Conservation (phyloP, 2,329 filamentous ascomycete genomes). For the Penicillium occitanis region DNA sequence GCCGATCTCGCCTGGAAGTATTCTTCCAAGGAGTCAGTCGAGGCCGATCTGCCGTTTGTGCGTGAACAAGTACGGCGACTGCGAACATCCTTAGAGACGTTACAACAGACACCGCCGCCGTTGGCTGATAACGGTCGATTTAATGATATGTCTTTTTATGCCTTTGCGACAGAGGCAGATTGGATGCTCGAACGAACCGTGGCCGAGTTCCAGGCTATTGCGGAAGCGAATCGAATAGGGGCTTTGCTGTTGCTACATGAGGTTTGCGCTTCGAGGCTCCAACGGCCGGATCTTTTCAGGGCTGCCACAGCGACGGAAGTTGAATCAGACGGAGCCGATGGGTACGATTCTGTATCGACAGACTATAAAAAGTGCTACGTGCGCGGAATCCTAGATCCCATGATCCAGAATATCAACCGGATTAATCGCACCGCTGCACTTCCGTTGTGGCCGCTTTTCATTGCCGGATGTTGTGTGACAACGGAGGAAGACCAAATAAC, state of each 20-base stretch:
- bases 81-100: not conserved
- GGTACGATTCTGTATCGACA: not conserved
- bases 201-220: constrained; percentile 26
- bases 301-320: not conserved
- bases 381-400: constrained; percentile 24
- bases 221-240: constrained; percentile 29
- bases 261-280: constrained; percentile 21
- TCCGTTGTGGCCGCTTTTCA: constrained; percentile 31
- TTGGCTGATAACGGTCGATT: not conserved
- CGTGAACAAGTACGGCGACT: constrained; percentile 9
- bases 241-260: constrained; percentile 28
- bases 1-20: constrained; percentile 27
- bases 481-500: constrained; percentile 26
- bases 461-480: constrained; percentile 30
- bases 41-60: constrained; percentile 7
- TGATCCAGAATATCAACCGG: constrained; percentile 23
- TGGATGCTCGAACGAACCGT: not conserved
- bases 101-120: constrained; percentile 14
- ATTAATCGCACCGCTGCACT: constrained; percentile 29
- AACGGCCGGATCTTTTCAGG: constrained; percentile 12
- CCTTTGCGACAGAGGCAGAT: not conserved
- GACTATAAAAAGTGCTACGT: constrained; percentile 20
- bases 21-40: constrained; percentile 21
- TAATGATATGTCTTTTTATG: not conserved
- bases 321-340: not conserved